Evolutionary conservation across 108 stramenopile species (phyloP), one percentile per base, ranked within the genome.

Genomic region (Cylindrotheca fusiformis): DNA sequence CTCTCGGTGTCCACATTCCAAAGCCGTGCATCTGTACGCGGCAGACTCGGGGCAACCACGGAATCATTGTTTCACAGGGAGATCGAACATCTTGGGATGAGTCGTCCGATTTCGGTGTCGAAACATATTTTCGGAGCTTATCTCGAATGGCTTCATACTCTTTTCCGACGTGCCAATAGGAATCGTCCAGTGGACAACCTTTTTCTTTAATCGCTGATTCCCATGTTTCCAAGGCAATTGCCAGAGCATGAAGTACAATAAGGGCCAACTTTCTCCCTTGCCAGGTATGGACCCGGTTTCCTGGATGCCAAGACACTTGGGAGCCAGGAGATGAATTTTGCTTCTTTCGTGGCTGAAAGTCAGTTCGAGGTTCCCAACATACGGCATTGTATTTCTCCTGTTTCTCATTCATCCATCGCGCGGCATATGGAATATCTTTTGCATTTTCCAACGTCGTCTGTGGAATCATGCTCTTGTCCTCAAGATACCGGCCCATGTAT

Each of bases 91-190:
- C 72, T 1, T 51, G 41, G 52, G 56, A 61, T 50, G 69, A 78
- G 26, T 72, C 52, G 32, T 69, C 81, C 54, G 32, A 32, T 49
- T 31, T 32, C 25, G 73, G 53, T 51, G 67, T 56, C 14, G 23
- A 52, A 59, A 65, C 54, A 17, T 68, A 24, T 0, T 58, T 63
- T 0, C 27, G 51, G 1, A 79, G 4, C 30, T 81, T 82, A 21
- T 70, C 51, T 27, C 78, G 75, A 26, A 82, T 80, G 3, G 58
- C 62, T 5, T 86, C 55, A 45, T 86, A 86, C 17, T 67, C 45
- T 4, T 70, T 72, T 8, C 55, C 72, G 8, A 86, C 76, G 50
- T 87, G 80, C 86, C 91, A 93, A 54, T 82, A 61, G 14, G 81
- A 78, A 28, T 87, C 84, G n/a, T 67, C 74, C 22, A 93, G 69